These are phyloP conservation scores for Lobosporangium transversale DNA, from an alignment of 192 early-diverging fungal species.

Conservation along the genomic window DNA sequence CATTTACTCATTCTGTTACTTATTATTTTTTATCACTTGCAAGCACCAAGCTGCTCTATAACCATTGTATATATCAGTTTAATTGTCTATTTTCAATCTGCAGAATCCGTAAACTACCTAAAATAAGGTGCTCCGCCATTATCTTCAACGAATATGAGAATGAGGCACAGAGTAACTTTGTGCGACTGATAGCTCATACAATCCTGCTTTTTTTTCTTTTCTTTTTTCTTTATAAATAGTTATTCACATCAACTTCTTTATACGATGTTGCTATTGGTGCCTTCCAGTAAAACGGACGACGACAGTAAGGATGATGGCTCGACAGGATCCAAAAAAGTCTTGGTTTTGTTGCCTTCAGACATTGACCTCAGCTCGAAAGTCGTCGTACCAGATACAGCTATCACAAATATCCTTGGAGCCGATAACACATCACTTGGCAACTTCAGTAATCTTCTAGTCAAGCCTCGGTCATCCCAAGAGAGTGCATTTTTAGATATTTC, in stretches of 20 bases:
- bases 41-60: too few species aligned
- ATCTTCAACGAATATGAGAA: too few species aligned
- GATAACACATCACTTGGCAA: slow-evolving; percentile 21
- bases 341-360: slow-evolving; percentile 32
- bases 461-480: not conserved
- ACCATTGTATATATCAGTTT: too few species aligned
- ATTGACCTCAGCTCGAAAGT: slow-evolving; percentile 42
- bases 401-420: slow-evolving; percentile 35
- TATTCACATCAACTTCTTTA: not conserved
- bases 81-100: too few species aligned
- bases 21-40: too few species aligned
- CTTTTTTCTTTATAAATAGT: too few species aligned
- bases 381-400: slow-evolving; percentile 39
- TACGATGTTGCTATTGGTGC: slow-evolving; percentile 37
- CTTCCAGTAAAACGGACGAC: slow-evolving; percentile 23
- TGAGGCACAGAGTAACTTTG: too few species aligned
- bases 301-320: slow-evolving; percentile 2
- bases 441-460: not conserved
- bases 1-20: too few species aligned
- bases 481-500: not conserved
- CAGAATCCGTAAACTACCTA: too few species aligned
- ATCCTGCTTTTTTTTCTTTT: too few species aligned
- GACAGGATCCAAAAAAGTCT: slow-evolving; percentile 2
- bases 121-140: too few species aligned
- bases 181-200: too few species aligned